Base-by-base conservation (phyloP, 352 stramenopile genomes). In the Phytopythium aichiense region DNA sequence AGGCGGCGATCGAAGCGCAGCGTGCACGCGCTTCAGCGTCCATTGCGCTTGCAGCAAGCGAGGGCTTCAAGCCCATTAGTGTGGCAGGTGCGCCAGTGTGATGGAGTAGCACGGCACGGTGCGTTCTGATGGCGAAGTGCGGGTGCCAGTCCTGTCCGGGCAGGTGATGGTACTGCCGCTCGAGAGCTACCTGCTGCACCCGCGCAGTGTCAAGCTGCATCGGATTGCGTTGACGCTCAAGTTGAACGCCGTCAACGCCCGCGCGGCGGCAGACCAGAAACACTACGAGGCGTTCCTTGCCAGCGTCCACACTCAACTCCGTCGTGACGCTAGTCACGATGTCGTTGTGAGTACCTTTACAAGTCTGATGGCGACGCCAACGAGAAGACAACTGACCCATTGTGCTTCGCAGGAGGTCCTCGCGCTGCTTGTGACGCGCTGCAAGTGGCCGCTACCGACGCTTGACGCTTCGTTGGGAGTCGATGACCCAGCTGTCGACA, bases 11-110 rank as follows among this genome's bases (percentile, higher is more conserved):
- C 16, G 28, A 60, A 49, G 56, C 58, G 12, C 58, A 65, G 62
- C 65, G 71, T 22, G 61, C 56, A 9, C 37, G 71, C 28, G 54
- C 66, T 7, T 55, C 83, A 51, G 28, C 71, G 46, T 31, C 43
- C 18, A 82, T 86, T 60, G 72, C 74, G 45, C 64, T 61, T n/a
- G 61, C 60, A 28, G 50, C 82, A 56, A 82, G 74, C 30, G 37
- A 58, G 1, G 45, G 31, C 6, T 74, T 65, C 33, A 68, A 70
- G n/a, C 57, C 49, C 16, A 33, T 82, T n/a, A 60, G 62, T 16
- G 74, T 84, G 20, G 59, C 75, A 77, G 70, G 77, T 84, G 57
- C 22, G 51, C 22, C 9, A 8, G 7, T 23, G 42, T 49, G 20
- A 5, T 31, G 0, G 16, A 18, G 20, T 48, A 9, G n/a, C 42